Percentiles rank a stretch among this genome's conserved stretches.
Conservation (phyloP, 352 stramenopile genomes). For the Phytophthora melonis region DNA sequence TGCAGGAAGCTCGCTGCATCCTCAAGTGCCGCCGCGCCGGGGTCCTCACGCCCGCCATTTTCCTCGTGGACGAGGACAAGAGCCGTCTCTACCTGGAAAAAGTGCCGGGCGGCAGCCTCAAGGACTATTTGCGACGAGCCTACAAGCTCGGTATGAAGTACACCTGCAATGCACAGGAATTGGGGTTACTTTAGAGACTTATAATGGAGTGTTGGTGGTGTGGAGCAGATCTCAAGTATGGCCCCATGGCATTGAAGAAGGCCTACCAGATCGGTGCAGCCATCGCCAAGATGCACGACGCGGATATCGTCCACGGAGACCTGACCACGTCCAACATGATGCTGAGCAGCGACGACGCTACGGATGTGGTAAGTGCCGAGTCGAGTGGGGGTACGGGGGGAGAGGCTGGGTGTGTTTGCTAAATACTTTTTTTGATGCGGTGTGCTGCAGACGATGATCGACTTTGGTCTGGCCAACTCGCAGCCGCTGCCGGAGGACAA, state of each 20-base stretch:
- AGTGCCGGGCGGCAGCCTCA: conserved; percentile 72
- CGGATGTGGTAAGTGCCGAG: conserved; percentile 59
- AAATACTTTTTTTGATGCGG: not conserved
- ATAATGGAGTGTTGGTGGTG: conserved; percentile 5
- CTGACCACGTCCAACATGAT: conserved; percentile 96
- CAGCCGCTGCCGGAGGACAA: conserved; percentile 91
- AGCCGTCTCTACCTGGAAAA: conserved; percentile 79
- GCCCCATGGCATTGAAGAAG: conserved; percentile 61
- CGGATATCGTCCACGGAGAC: conserved; percentile 94
- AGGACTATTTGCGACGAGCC: conserved; percentile 68
- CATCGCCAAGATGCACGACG: conserved; percentile 94
- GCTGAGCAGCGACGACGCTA: conserved; percentile 73
- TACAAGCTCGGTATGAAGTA: conserved; percentile 55
- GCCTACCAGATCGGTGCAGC: conserved; percentile 87
- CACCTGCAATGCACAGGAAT: not conserved
- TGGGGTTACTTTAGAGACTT: not conserved
- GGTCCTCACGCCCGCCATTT: conserved; percentile 78
- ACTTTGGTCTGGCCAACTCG: conserved; percentile 88
- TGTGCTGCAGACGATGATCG: conserved; percentile 74
- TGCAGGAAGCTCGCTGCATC: conserved; percentile 86
- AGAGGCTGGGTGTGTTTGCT: not conserved
- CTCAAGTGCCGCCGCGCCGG: conserved; percentile 83
- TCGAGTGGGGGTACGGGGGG: not conserved
- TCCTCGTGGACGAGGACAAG: conserved; percentile 82
- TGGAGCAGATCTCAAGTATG: conserved; percentile 60